Evolutionary conservation across 148 eudicot species (phyloP), one percentile per base, ranked within the genome.

Genomic region (Polygonum aviculare): DNA sequence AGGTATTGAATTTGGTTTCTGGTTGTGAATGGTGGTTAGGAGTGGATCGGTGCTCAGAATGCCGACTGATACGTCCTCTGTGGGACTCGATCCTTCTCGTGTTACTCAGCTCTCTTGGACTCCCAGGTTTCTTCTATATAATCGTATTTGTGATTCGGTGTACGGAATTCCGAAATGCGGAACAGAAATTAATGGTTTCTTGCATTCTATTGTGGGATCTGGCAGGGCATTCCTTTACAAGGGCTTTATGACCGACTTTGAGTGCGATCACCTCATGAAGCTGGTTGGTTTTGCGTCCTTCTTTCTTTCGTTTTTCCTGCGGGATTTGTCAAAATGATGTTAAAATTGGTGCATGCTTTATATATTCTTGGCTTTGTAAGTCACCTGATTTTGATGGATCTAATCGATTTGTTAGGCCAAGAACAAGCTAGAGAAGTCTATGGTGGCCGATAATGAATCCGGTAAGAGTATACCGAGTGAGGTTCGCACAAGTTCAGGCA

Each of bases 391-490:
- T 70, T 36, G 49, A 41, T 50, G 74, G 40, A 41, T 72, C 72
- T 35, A 35, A 7, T 82, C 38, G 21, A 72, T 72, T 38, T 70
- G 39, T 39, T 82, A 95, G 99, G 97, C 96, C 7, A 91, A 87
- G 86, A 90, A 85, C 83, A 92, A 89, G 83, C 82, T 95, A 57
- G 85, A 87, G 87, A 90, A 90, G 79, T 93, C 99, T 45, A 86
- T 88, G 99, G 99, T 95, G 79, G 91, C 94, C 60, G 97, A 92
- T 83, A 87, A 91, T 80, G 93, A 90, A 8, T 85, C 90, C 33
- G 99, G 96, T 18, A 83, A 86, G 79, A 89, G 94, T 77, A 48
- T 90, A 69, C 85, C 82, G 73, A 95, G 97, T 71, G 86, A 85
- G 78, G 90, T 87, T 47, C 87, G 96, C 39, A 95, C 99, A 2